Evolutionary conservation across 2,329 filamentous ascomycete species (phyloP).

Genomic region (Dothistroma septosporum): DNA sequence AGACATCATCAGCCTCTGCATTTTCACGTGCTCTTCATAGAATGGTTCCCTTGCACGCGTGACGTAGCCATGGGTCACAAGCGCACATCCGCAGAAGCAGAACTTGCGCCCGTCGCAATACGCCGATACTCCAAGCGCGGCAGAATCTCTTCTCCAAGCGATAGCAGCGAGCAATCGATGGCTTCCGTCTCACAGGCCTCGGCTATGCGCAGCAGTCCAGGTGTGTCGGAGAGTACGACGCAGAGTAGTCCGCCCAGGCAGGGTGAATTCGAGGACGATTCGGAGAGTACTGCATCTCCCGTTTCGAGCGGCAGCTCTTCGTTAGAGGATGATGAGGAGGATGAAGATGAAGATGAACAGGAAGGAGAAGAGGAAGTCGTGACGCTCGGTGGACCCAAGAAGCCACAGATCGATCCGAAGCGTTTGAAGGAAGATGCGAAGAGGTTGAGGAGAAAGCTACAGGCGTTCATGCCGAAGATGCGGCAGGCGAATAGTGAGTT

Average conservation of each 20-base stretch:
- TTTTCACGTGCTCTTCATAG: no score
- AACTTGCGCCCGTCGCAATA: not conserved
- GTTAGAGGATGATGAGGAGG: not conserved
- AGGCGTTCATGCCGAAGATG: slow-evolving; percentile 32
- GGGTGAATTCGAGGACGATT: not conserved
- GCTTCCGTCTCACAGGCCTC: slow-evolving; percentile 6
- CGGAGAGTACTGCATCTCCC: slow-evolving; percentile 1
- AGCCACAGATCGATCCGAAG: slow-evolving; percentile 18
- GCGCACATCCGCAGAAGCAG: slow-evolving; percentile 6
- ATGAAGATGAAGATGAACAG: slow-evolving; percentile 1
- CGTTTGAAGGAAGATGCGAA: slow-evolving; percentile 15
- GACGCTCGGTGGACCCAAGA: slow-evolving; percentile 16
- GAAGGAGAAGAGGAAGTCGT: slow-evolving; percentile 5
- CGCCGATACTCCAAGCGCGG: slow-evolving; percentile 6
- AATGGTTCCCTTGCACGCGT: no score
- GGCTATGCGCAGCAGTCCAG: slow-evolving; percentile 6
- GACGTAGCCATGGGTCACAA: slow-evolving; percentile 1
- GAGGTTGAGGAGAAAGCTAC: slow-evolving; percentile 27
- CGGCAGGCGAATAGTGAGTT: slow-evolving; percentile 32
- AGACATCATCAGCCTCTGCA: no score
- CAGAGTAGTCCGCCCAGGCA: slow-evolving; percentile 1
- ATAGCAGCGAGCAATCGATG: slow-evolving; percentile 4
- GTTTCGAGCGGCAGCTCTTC: not conserved
- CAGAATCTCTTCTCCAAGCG: slow-evolving; percentile 3
- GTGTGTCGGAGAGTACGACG: not conserved